Percentiles rank a stretch among this genome's conserved stretches.
These are phyloP conservation scores for Tetraselmis chui DNA, from an alignment of 139 green algal genomes.

Conservation along the genomic window DNA sequence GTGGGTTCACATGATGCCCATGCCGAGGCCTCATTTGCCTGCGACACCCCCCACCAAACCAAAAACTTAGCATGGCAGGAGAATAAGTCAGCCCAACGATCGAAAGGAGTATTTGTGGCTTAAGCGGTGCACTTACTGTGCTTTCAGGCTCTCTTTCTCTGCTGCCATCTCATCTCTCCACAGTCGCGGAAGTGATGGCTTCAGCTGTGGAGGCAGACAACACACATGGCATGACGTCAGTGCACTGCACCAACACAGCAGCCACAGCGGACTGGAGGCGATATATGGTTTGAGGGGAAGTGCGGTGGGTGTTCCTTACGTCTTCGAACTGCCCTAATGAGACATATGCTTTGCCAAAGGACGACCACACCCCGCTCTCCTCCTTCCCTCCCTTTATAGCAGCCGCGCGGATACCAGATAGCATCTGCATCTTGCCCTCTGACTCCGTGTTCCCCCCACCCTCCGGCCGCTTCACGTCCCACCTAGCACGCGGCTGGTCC, in stretches of 20 bases:
- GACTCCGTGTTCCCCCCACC: background rate
- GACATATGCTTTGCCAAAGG: background rate
- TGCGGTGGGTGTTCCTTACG: background rate
- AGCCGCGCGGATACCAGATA: background rate
- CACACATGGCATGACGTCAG: too few species aligned
- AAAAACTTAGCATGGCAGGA: too few species aligned
- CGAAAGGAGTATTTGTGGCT: too few species aligned
- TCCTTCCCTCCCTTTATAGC: background rate
- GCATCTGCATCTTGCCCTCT: background rate
- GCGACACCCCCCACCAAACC: too few species aligned
- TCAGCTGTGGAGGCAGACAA: too few species aligned
- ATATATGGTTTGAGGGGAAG: background rate
- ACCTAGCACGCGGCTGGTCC: background rate
- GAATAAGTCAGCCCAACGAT: too few species aligned
- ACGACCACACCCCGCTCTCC: background rate
- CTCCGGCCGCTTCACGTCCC: background rate
- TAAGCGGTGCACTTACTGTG: too few species aligned
- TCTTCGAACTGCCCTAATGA: background rate
- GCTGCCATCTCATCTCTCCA: background rate
- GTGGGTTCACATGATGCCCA: background rate
- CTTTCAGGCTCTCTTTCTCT: background rate
- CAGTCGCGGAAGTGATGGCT: background rate
- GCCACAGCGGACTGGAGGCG: background rate
- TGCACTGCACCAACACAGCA: too few species aligned
- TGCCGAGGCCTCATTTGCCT: too few species aligned